These are phyloP conservation scores for Heterobasidion occidentale DNA, from an alignment of 1,284 basidiomycete species.

Conservation along the genomic window DNA sequence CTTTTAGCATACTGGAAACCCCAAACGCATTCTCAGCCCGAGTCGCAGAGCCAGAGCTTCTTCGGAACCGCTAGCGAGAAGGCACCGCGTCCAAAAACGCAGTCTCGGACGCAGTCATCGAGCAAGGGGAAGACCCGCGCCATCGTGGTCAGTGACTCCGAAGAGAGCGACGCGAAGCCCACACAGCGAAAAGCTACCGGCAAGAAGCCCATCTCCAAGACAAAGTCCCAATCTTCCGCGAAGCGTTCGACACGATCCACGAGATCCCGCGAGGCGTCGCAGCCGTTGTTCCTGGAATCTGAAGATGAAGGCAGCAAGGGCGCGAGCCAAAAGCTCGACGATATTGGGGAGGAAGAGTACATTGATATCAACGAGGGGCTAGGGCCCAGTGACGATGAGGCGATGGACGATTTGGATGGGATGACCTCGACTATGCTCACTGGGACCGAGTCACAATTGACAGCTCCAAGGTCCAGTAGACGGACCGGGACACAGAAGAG, in stretches of 20 bases:
- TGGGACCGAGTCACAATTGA: constrained; percentile 12
- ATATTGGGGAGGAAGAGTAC: background rate
- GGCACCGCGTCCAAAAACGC: background rate
- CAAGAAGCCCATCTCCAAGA: background rate
- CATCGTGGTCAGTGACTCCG: background rate
- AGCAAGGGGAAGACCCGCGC: background rate
- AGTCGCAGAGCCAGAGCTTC: constrained; percentile 6
- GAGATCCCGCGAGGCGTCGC: constrained; percentile 7
- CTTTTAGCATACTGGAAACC: constrained; percentile 47
- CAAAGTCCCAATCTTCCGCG: background rate
- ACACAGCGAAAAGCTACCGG: background rate
- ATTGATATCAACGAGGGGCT: background rate
- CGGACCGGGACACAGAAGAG: constrained; percentile 21
- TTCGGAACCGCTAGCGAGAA: background rate
- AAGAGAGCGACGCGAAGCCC: background rate
- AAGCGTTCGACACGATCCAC: background rate
- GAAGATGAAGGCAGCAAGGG: constrained; percentile 13
- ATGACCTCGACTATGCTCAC: constrained; percentile 27
- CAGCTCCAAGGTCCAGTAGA: constrained; percentile 10
- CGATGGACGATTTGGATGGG: constrained; percentile 7
- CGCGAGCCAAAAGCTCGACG: constrained; percentile 1
- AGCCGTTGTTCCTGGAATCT: constrained; percentile 19
- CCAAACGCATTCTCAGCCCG: constrained; percentile 12
- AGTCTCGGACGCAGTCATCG: background rate
- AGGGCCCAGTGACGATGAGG: constrained; percentile 2